Evolutionary conservation across 108 stramenopile species (phyloP), one percentile per base, ranked within the genome.

Genomic region (Fistulifera solaris): DNA sequence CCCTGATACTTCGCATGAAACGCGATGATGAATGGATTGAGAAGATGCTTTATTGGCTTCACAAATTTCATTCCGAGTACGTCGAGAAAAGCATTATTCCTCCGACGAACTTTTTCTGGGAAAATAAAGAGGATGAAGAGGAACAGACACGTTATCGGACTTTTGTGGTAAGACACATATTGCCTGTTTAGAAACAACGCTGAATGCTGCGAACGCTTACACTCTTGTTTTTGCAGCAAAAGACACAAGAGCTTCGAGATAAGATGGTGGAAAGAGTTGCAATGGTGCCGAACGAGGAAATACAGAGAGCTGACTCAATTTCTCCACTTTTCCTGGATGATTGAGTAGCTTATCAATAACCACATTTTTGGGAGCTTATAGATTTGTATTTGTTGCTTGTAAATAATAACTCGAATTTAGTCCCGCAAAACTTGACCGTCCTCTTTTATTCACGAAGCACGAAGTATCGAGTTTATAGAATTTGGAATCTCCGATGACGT

Each of bases 11-110:
- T n/a, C 76, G 89, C 12, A 44, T 91, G 10, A 70, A 66, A 24
- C 68, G 89, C 1, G 81, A 91, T 61, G 83, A 91, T 28, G 65
- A 65, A 13, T 91, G 89, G 89, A 81, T 91, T 27, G 51, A 72
- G 1, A 85, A 91, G 58, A 91, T 91, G 89, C 49, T 83, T 35
- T 81, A 78, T 57, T 87, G 63, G 67, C 62, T 91, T n/a, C 55
- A 78, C 10, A 45, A 56, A 50, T 91, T 91, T 52, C 73, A 80
- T 42, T 23, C 27, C 0, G 56, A 72, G 3, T 87, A 61, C 62
- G 83, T 87, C 0, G 57, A 80, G 40, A 41, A 41, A 14, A 67
- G 60, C 6, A 48, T 28, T 14, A 73, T 74, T 38, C 85, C 85
- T 0, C 78, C 79, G 13, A 43, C 52, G 2, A 76, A 91, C 44